These are phyloP conservation scores for Fusarium tricinctum DNA, from an alignment of 2,329 filamentous ascomycete species.

Conservation along the genomic window DNA sequence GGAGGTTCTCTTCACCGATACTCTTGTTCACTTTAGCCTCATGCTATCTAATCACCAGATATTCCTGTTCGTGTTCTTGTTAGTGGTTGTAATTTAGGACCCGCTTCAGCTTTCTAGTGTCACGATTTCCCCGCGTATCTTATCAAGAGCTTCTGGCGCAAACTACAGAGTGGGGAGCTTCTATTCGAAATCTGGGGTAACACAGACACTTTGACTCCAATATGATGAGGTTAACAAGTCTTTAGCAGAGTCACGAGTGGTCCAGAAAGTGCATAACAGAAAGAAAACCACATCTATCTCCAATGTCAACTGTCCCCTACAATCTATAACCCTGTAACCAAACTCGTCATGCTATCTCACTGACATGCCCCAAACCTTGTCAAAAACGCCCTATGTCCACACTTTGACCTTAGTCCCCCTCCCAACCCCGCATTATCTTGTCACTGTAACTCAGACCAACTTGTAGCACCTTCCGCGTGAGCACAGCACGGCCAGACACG, in stretches of 20 bases:
- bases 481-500: constrained; percentile 38
- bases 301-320: neutral
- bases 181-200: constrained; percentile 19
- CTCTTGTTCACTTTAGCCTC: neutral
- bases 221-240: neutral
- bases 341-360: constrained; percentile 1
- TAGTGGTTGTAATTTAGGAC: constrained; percentile 9
- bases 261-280: fast-evolving
- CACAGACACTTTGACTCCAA: neutral
- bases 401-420: constrained; percentile 16
- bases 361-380: constrained; percentile 25
- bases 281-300: neutral
- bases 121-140: constrained; percentile 28
- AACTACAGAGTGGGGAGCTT: constrained; percentile 23
- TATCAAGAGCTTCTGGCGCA: constrained; percentile 19
- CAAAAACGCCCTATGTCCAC: constrained; percentile 45
- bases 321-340: neutral
- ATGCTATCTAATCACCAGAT: neutral
- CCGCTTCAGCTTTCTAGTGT: constrained; percentile 27
- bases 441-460: constrained; percentile 15
- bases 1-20: neutral
- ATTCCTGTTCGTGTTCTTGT: neutral
- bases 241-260: constrained; percentile 7
- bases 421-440: constrained; percentile 38
- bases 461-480: constrained; percentile 25